Evolutionary conservation across 345 rosid genomes (phyloP).

Genomic region (Populus tremula): DNA sequence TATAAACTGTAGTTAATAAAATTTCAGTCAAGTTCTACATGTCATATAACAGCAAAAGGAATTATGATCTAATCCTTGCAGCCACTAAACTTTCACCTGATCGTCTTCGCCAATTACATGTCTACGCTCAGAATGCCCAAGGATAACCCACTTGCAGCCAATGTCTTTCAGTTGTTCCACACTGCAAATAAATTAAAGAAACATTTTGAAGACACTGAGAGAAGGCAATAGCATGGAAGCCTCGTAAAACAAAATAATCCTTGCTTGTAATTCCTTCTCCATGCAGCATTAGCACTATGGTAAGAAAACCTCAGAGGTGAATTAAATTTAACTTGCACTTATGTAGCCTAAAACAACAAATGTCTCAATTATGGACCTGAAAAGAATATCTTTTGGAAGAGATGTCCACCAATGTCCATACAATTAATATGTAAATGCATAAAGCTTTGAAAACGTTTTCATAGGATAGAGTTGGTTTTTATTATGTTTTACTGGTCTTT

Average conservation of each 20-base stretch:
- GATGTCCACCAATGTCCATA: background rate
- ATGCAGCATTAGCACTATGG: background rate
- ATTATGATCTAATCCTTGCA: background rate
- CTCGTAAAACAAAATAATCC: background rate
- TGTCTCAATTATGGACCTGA: background rate
- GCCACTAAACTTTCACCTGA: constrained; percentile 47
- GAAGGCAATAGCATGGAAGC: background rate
- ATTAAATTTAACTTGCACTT: background rate
- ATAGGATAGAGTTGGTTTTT: background rate
- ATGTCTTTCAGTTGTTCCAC: constrained; percentile 88
- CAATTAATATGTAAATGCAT: background rate
- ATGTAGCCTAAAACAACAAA: background rate
- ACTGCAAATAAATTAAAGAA: constrained; percentile 34
- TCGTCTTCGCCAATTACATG: constrained; percentile 88
- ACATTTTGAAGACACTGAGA: background rate
- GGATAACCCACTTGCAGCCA: constrained; percentile 97
- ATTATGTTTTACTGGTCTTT: background rate
- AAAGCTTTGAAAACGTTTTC: background rate
- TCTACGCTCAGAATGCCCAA: constrained; percentile 97
- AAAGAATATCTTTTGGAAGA: background rate
- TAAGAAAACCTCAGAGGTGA: background rate
- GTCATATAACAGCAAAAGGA: background rate
- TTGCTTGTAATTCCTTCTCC: background rate
- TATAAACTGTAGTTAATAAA: constrained; percentile 55
- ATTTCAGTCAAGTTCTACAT: constrained; percentile 8